Percentiles rank a stretch among this genome's conserved stretches.
Evolutionary conservation across 2,329 filamentous ascomycete species (phyloP).

Genomic region (Anthostomella pinea): DNA sequence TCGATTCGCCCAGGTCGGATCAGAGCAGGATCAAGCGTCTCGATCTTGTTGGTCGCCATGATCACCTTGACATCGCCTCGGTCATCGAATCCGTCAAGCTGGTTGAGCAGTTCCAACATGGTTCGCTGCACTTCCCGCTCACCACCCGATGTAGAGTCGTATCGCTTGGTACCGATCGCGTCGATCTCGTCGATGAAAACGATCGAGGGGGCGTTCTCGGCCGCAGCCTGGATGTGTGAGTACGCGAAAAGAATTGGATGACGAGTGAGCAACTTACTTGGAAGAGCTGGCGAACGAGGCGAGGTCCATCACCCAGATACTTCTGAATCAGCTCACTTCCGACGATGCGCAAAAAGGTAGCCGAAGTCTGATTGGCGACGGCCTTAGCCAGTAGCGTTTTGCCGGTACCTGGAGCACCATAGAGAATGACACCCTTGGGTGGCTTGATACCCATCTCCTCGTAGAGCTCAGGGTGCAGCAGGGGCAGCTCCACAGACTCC

Average conservation of each 20-base stretch:
- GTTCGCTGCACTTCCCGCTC: conserved; percentile 97
- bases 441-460: conserved; percentile 99
- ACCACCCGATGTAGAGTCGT: conserved; percentile 94
- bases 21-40: conserved; percentile 90
- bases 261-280: conserved; percentile 50
- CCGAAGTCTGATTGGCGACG: conserved; percentile 97
- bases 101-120: conserved; percentile 97
- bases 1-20: conserved; percentile 98
- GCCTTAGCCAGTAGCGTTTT: conserved; percentile 96
- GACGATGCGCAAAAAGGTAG: conserved; percentile 95
- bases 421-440: conserved; percentile 98
- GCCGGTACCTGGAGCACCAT: conserved; percentile 93
- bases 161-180: conserved; percentile 97
- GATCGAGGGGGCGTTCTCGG: conserved; percentile 93
- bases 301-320: conserved; percentile 92
- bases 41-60: conserved; percentile 99
- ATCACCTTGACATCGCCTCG: conserved; percentile 98
- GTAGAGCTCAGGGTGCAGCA: conserved; percentile 94
- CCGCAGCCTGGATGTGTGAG: conserved; percentile 65
- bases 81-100: conserved; percentile 98
- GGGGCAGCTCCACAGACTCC: conserved; percentile 91
- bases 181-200: conserved; percentile 99
- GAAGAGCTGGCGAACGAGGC: conserved; percentile 93
- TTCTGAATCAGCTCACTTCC: conserved; percentile 98
- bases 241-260: not conserved